Evolutionary conservation across 805 yeast genomes (phyloP).

Genomic region (Starmerella geochares): DNA sequence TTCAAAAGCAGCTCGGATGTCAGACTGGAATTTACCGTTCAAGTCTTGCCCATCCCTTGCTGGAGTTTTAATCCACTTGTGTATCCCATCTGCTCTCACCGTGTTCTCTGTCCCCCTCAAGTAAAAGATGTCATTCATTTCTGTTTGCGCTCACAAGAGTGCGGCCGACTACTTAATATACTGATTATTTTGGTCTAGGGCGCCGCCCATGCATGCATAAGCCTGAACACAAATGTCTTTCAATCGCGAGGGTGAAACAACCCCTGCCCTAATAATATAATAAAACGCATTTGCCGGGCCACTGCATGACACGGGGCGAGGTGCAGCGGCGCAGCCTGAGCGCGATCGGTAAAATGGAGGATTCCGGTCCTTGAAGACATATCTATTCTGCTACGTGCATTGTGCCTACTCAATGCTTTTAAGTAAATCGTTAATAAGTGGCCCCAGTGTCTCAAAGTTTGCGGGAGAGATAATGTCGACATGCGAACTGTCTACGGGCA

Average conservation of each 20-base stretch:
- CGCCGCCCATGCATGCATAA: background rate
- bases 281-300: no score
- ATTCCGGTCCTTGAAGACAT: no score
- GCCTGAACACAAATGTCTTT: no score
- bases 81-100: constrained; percentile 9
- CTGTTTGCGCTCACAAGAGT: background rate
- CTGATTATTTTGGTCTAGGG: background rate
- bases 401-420: background rate
- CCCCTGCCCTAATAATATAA: no score
- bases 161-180: background rate
- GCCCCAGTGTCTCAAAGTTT: constrained; percentile 12
- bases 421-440: constrained; percentile 8
- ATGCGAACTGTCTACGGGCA: constrained; percentile 14
- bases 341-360: no score
- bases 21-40: constrained; percentile 8
- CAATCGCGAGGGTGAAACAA: background rate
- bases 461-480: constrained; percentile 16
- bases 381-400: no score
- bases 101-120: constrained; percentile 1
- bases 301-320: no score
- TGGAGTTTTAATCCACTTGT: constrained; percentile 8
- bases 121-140: constrained; percentile 3
- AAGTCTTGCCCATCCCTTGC: constrained; percentile 15
- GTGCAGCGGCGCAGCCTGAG: no score
- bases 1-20: background rate